These are phyloP conservation scores for Arthroderma sp. DNA, from an alignment of 2,329 filamentous ascomycete species.

Conservation along the genomic window DNA sequence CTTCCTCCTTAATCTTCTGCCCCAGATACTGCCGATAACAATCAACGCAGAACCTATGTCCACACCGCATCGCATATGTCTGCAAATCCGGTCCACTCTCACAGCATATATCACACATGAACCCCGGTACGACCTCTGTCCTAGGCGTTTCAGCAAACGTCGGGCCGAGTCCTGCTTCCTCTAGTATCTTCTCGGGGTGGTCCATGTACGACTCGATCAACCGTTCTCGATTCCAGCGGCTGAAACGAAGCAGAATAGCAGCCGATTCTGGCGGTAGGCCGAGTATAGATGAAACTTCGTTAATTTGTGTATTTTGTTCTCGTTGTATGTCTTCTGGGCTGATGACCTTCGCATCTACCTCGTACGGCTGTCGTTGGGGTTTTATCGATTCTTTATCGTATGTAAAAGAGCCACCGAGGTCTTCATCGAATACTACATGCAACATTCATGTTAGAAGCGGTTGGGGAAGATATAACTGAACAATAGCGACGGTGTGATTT, in stretches of 20 bases:
- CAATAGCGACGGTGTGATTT: neutral
- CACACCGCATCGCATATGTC: slow-evolving; percentile 90
- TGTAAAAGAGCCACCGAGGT: slow-evolving; percentile 47
- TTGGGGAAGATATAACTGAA: too few relatives aligned
- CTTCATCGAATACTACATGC: slow-evolving; percentile 41
- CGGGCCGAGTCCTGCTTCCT: slow-evolving; percentile 67
- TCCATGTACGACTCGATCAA: slow-evolving; percentile 97
- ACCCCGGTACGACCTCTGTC: slow-evolving; percentile 59
- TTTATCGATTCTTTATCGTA: slow-evolving; percentile 59
- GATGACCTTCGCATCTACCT: slow-evolving; percentile 74
- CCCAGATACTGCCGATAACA: slow-evolving; percentile 85
- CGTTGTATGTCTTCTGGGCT: slow-evolving; percentile 66
- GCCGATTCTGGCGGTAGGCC: slow-evolving; percentile 79
- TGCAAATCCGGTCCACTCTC: slow-evolving; percentile 66
- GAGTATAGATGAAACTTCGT: slow-evolving; percentile 83
- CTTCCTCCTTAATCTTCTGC: slow-evolving; percentile 91
- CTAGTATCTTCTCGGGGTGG: slow-evolving; percentile 60
- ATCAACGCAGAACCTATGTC: slow-evolving; percentile 80
- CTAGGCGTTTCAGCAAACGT: slow-evolving; percentile 49
- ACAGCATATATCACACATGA: slow-evolving; percentile 90
- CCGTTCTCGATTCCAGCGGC: slow-evolving; percentile 92
- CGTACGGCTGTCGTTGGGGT: slow-evolving; percentile 60
- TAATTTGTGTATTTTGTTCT: slow-evolving; percentile 74
- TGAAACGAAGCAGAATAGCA: slow-evolving; percentile 77
- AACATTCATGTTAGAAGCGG: too few relatives aligned